These are phyloP conservation scores for Colletotrichum simmondsii DNA, from an alignment of 2,329 filamentous ascomycete genomes.

Conservation along the genomic window DNA sequence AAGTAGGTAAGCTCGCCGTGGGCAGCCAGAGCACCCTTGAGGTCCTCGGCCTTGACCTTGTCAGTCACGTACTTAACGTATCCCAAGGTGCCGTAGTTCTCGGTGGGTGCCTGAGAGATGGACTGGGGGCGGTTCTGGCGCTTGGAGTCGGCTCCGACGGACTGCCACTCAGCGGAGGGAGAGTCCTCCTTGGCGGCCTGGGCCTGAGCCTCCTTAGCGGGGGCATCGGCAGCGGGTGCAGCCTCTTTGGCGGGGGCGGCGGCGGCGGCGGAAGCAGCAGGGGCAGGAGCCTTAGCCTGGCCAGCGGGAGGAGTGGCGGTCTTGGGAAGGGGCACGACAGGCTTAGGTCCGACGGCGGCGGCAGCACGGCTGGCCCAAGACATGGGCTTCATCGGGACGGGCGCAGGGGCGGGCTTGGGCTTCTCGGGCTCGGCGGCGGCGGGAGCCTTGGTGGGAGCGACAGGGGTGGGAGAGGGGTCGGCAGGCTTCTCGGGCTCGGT, in stretches of 20 bases:
- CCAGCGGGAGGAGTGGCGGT: constrained; percentile 63
- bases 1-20: constrained; percentile 80
- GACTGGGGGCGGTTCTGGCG: constrained; percentile 82
- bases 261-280: constrained; percentile 53
- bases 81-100: constrained; percentile 82
- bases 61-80: constrained; percentile 98
- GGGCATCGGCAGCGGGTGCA: constrained; percentile 51
- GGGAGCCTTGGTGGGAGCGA: constrained; percentile 50
- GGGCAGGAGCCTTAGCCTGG: constrained; percentile 64
- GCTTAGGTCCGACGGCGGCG: constrained; percentile 63
- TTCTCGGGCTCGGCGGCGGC: constrained; percentile 53
- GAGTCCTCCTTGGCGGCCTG: constrained; percentile 60
- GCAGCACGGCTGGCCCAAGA: constrained; percentile 79
- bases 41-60: constrained; percentile 79
- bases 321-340: constrained; percentile 68
- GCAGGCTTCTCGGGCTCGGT: constrained; percentile 75
- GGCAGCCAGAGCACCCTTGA: constrained; percentile 76
- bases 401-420: constrained; percentile 61
- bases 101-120: constrained; percentile 65
- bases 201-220: constrained; percentile 48
- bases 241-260: constrained; percentile 56
- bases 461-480: constrained; percentile 67
- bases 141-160: constrained; percentile 85
- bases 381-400: constrained; percentile 69
- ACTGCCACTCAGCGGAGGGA: constrained; percentile 82